Percentiles rank a stretch among this genome's conserved stretches.
Conservation (phyloP, 1,284 basidiomycete genomes). For the Ceratobasidium papillatum region DNA sequence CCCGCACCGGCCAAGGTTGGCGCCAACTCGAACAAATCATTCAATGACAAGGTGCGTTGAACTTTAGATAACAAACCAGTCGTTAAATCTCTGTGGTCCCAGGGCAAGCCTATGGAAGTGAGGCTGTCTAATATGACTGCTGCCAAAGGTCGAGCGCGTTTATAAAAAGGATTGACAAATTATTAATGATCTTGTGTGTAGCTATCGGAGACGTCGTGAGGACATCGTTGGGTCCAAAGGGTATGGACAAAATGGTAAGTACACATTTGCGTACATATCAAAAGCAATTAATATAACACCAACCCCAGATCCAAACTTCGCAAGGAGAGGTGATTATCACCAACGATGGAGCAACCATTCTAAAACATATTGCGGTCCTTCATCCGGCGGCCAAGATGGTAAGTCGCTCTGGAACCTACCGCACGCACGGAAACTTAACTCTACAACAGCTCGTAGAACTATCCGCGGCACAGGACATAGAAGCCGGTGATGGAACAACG, state of each 20-base stretch:
- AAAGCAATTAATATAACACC: neutral
- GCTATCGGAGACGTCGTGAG: slow-evolving; percentile 98
- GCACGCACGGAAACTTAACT: slow-evolving; percentile 42
- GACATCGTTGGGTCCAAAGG: slow-evolving; percentile 95
- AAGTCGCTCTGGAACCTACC: slow-evolving; percentile 42
- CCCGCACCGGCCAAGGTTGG: slow-evolving; percentile 21
- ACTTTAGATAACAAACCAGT: neutral
- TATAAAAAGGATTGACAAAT: slow-evolving; percentile 17
- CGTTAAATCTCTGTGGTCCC: slow-evolving; percentile 49
- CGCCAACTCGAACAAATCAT: slow-evolving; percentile 66
- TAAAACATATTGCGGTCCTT: slow-evolving; percentile 96
- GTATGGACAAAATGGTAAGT: slow-evolving; percentile 98
- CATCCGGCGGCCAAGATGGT: slow-evolving; percentile 99
- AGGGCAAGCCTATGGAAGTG: slow-evolving; percentile 94
- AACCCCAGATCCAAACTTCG: slow-evolving; percentile 92
- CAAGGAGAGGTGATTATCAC: slow-evolving; percentile 98
- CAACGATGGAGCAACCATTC: slow-evolving; percentile 98
- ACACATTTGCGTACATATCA: slow-evolving; percentile 7
- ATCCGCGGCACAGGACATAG: slow-evolving; percentile 97
- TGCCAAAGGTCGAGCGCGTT: slow-evolving; percentile 76
- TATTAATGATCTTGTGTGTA: slow-evolving; percentile 51
- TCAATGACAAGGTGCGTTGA: slow-evolving; percentile 79
- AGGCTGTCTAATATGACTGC: slow-evolving; percentile 95
- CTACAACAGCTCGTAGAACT: slow-evolving; percentile 86
- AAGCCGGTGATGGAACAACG: slow-evolving; percentile 99